Evolutionary conservation across 225 moss, liverwort and hornwort species (phyloP).

Genomic region (Pseudisothecium myosuroides): DNA sequence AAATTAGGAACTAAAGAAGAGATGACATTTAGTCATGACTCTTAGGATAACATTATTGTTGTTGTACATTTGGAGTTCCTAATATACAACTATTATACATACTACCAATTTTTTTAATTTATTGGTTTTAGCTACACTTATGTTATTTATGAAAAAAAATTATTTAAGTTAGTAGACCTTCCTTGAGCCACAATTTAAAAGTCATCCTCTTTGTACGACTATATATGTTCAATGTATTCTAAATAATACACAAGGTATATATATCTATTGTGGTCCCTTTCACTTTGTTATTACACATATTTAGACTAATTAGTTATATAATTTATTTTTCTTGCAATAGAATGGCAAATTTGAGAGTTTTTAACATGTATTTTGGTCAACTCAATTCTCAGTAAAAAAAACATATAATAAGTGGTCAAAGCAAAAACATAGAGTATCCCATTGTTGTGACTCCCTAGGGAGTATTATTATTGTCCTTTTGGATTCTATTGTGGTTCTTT

Average conservation of each 20-base stretch:
- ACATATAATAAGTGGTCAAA: neutral
- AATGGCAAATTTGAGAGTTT: accelerated
- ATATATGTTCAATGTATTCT: too few species aligned
- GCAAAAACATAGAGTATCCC: neutral
- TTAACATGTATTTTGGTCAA: too few species aligned
- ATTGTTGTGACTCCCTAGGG: neutral
- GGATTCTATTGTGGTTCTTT: neutral
- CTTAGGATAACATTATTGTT: neutral
- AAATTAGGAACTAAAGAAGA: neutral
- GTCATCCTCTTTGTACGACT: neutral
- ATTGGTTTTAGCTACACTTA: neutral
- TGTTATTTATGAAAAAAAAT: accelerated
- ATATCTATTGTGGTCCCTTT: neutral
- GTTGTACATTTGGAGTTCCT: neutral
- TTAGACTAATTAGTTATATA: accelerated
- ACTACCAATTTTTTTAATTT: neutral
- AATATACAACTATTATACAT: neutral
- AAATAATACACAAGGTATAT: neutral
- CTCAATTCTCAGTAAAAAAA: neutral
- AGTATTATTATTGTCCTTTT: neutral
- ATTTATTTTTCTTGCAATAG: neutral
- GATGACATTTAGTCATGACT: neutral
- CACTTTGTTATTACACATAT: neutral
- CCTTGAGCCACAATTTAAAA: neutral
- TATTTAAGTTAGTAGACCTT: neutral